Base-by-base conservation (phyloP, 179 eudicot species). In the Camellia oleifera region DNA sequence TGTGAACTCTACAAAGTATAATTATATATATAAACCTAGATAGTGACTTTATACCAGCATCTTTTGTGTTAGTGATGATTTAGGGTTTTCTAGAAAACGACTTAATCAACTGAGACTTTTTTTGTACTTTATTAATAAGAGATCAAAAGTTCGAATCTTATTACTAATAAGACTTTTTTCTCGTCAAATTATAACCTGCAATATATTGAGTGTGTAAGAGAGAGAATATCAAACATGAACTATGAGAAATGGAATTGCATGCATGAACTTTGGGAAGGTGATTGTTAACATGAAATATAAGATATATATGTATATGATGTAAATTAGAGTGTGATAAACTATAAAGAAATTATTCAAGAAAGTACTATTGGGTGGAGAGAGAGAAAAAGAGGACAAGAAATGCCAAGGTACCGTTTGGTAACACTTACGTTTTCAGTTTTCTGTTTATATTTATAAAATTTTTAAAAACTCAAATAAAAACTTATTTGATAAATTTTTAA, bases 31-130 rank as follows among this genome's bases (percentile, higher is more conserved):
- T 3, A 62, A 44, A 42, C 58, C 69, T 45, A n/a, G 69, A 50
- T 23, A 56, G 65, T 15, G 77, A 74, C 77, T 72, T 74, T 26
- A 2, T 74, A 74, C 62, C 76, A 10, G 45, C 46, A 20, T 46
- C 45, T 62, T 60, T 62, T 32, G 57, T 61, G 58, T 46, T 56
- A 11, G 69, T 76, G 45, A 44, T 58, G 10, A 40, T 61, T 62
- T 20, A 42, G 78, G 13, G 15, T 13, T 62, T n/a, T 18, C 26
- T 13, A 48, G 56, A 61, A 32, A 32, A 32, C 2, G 40, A 32
- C 40, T 32, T 32, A 1, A 32, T 32, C 40, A 32, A 32, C 2
- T 32, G 40, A 32, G 40, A 32, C 2, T 32, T 0, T 0, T 0
- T 32, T 32, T 60, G 3, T 26, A 56, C 23, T 0, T 1, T 69